Base-by-base conservation (phyloP, 441 rosid species). In the Mallotus repandus region DNA sequence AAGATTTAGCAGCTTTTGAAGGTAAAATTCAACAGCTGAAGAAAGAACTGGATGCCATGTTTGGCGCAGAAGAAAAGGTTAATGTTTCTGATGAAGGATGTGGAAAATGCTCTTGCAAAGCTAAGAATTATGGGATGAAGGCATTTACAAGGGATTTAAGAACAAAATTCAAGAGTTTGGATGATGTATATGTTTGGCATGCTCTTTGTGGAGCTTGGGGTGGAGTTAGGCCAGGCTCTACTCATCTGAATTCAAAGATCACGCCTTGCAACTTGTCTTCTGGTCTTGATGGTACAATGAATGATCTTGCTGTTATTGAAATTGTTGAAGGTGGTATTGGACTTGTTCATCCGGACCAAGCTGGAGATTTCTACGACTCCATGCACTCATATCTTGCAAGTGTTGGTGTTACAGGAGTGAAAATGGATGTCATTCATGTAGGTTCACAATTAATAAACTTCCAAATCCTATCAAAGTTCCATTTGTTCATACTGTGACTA, bases 181-280 rank as follows among this genome's bases (percentile, higher is more conserved):
- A 93, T 76, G 94, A 90, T 64, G 87, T 93, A 45, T 91, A 90
- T 68, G 94, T 91, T 69, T 93, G 98, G 96, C 97, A 91, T 67
- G 92, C 97, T 45, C 91, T 93, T 0, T 89, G 96, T 75, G 98
- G 98, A 52, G 96, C 91, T 19, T 93, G 98, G 97, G 91, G 86
- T 73, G 97, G 98, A 74, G 91, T 93, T 45, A 85, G 91, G 70
- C 91, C 97, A 4, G 89, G 81, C 48, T 19, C 85, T 13, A 79
- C 86, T 29, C 84, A 82, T 76, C 79, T 93, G 45, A 59, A 89
- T 11, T 69, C 91, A 25, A 88, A 86, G 78, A 49, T 88, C 35
- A 16, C 72, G 41, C 83, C 80, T 50, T 76, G 84, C 68, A 79
- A 84, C 21, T 38, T 86, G 48, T 91, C 97, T 43, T 80, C 85